Conservation (phyloP, 1,284 basidiomycete species). For the Kwoniella shivajii region DNA sequence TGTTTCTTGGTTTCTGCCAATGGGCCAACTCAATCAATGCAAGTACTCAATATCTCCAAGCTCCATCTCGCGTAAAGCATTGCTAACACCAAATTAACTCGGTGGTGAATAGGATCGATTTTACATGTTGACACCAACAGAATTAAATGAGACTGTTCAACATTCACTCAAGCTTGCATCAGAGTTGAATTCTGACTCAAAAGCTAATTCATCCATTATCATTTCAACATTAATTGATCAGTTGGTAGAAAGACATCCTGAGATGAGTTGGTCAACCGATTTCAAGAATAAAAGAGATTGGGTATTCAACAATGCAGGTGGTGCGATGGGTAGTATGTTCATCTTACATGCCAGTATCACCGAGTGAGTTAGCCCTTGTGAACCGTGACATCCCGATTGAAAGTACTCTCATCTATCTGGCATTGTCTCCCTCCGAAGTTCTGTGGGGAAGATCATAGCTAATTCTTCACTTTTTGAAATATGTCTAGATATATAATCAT, state of each 20-base stretch:
- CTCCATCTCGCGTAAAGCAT: background rate
- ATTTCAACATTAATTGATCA: slow-evolving; percentile 66
- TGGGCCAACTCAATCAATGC: slow-evolving; percentile 39
- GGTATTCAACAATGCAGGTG: slow-evolving; percentile 97
- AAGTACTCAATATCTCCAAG: slow-evolving; percentile 12
- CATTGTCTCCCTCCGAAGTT: slow-evolving; percentile 7
- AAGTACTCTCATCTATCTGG: background rate
- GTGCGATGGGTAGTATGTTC: slow-evolving; percentile 96
- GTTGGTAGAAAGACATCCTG: slow-evolving; percentile 68
- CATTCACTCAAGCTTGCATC: slow-evolving; percentile 65
- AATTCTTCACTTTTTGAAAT: no score
- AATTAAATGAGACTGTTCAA: slow-evolving; percentile 68
- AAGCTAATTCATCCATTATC: slow-evolving; percentile 62
- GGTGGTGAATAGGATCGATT: slow-evolving; percentile 55
- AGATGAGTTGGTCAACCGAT: slow-evolving; percentile 65
- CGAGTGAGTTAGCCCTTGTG: slow-evolving; percentile 66
- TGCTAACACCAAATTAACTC: background rate
- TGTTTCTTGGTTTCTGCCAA: slow-evolving; percentile 31
- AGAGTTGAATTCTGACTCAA: slow-evolving; percentile 13
- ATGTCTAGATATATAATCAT: slow-evolving; percentile 68
- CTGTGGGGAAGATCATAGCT: no score
- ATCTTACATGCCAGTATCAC: slow-evolving; percentile 92
- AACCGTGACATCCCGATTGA: background rate
- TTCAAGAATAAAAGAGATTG: slow-evolving; percentile 67
- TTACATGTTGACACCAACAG: slow-evolving; percentile 72